Evolutionary conservation across 169 alveolate species (phyloP).

Genomic region (Amoebophrya sp.): DNA sequence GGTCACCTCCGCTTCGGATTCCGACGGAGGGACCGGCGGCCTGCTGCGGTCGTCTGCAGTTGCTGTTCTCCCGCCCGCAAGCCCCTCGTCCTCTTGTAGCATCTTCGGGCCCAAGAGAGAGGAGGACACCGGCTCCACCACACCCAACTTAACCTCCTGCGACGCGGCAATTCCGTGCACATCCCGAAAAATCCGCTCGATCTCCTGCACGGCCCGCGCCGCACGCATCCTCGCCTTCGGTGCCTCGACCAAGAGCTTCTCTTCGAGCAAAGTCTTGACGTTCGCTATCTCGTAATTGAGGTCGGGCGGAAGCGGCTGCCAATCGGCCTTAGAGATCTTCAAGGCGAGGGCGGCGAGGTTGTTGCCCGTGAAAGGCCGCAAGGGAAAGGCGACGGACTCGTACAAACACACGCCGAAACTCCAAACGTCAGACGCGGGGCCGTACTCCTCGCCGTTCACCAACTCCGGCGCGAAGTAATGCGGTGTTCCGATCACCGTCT

Average conservation of each 20-base stretch:
- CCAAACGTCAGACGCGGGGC: not conserved
- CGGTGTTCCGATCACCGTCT: not conserved
- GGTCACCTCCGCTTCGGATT: no score
- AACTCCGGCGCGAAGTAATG: not conserved
- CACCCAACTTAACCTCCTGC: no score
- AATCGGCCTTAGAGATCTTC: not conserved
- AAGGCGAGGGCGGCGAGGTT: not conserved
- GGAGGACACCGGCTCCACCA: no score
- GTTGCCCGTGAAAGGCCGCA: not conserved
- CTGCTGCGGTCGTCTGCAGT: no score
- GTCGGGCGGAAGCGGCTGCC: no score
- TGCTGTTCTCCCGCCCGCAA: no score
- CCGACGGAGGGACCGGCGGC: no score
- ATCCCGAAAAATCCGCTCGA: not conserved
- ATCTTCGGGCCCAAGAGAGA: no score
- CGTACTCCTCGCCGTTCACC: not conserved
- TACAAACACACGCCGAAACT: not conserved
- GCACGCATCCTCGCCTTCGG: not conserved
- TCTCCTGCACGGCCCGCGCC: not conserved
- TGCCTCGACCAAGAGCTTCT: not conserved
- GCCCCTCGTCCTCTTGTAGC: no score
- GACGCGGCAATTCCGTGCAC: not conserved
- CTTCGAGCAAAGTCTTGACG: not conserved
- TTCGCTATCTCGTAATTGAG: no score
- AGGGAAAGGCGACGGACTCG: not conserved